Evolutionary conservation across 192 early-diverging fungal species (phyloP), one percentile per base, ranked within the genome.

Genomic region (Coemansia sp.): DNA sequence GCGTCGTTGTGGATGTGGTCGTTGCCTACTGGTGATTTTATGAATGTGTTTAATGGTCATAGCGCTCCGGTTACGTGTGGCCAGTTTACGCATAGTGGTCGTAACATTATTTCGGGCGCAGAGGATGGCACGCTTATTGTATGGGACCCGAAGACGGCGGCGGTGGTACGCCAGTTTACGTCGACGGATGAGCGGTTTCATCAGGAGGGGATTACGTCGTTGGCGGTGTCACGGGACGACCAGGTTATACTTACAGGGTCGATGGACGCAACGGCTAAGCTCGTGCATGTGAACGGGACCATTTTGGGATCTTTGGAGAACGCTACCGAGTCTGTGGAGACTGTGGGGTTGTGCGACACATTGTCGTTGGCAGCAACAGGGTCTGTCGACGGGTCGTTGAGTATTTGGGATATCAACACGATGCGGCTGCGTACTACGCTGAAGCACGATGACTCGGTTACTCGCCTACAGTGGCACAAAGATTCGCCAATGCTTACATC

Each of bases 1-100:
- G 90, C 87, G 2, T 93, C 92, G 5, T 68, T 98, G 56, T 99
- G 95, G 95, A 98, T 99, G 96, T 98, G 97, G 97, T 68, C 66
- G 66, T 75, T 95, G 72, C 96, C 94, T 2, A 84, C 73, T 3
- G 94, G 95, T 41, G 85, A 86, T 38, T 93, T 92, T 69, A 97
- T 99, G 94, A 90, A 92, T 59, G 91, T 97, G 15, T 97, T 99
- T 62, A 87, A 86, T 15, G 95, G 96, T 17, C 96, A 97, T 66
- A 75, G 88, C 27, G 91, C 83, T 17, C 76, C 92, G 9, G 89
- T 96, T 23, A 91, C 92, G 9, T 91, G 90, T 59, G 97, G 94
- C 1, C 82, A 84, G 63, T 99, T 97, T 64, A 92, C 95, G 3
- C 89, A 91, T 35, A 92, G 93, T 70, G 97, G 97, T 59, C 93